Evolutionary conservation across 345 rosid species (phyloP), one percentile per base, ranked within the genome.

Genomic region (Lenwebbia sp.): DNA sequence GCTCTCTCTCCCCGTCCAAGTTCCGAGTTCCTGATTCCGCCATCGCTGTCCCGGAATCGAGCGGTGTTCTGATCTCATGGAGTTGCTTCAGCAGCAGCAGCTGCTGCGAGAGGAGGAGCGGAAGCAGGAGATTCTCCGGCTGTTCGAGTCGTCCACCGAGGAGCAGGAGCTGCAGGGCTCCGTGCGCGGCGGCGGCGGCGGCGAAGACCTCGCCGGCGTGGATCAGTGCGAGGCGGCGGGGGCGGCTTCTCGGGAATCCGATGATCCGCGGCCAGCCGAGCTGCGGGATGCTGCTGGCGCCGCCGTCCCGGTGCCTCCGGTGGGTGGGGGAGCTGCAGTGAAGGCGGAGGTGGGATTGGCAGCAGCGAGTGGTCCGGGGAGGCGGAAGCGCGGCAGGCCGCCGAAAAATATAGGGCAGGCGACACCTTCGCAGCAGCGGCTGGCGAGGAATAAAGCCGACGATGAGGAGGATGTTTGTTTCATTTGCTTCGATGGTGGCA

Each of bases 381-480:
- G 95, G 89, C 90, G 95, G 86, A 92, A 90, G 92, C 93, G 97
- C 3, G 99, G 99, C 21, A 92, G 99, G 84, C 98, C 98, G 62
- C 95, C 97, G 11, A 92, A 88, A 85, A 78, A 82, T 85, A 91
- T 83, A 47, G 86, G 81, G 84, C 86, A 88, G 82, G 75, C 54
- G 75, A 70, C 83, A 83, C 55, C 86, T 33, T 55, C 84, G 13
- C 50, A 84, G 84, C 76, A 11, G 52, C 55, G 5, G 49, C 52
- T 17, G 76, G 83, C 5, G 40, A 85, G 52, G 86, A 88, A 86
- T 87, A 92, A 85, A 91, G 88, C 90, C 17, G 91, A 87, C 22
- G 95, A 94, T 51, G 99, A 96, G 85, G 99, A 98, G 83, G 99
- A 98, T 85, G 99, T 98, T 86, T 98, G 99, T 84, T 98, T 98